phyloP scores from a whole-genome alignment of 345 rosid genomes.

The Crucihimalaya himalaica region DNA sequence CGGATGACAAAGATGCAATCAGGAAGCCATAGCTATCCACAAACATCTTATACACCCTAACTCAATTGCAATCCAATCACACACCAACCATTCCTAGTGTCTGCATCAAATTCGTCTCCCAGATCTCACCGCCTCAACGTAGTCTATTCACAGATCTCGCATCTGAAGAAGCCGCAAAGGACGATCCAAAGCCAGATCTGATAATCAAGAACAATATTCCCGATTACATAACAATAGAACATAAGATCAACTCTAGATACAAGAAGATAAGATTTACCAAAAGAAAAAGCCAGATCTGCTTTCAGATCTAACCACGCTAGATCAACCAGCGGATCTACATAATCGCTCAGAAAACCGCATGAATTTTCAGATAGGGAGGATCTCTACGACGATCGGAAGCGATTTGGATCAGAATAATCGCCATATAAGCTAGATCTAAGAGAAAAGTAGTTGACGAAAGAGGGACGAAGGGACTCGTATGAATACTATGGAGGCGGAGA shows the following conservation, averaged over 20 bases:
- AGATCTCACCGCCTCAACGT: not conserved
- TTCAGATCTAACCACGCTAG: not conserved
- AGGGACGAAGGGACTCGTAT: not conserved
- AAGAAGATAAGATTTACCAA: not conserved
- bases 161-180: not conserved
- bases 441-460: not conserved
- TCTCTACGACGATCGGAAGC: not conserved
- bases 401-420: not conserved
- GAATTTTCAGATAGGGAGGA: slow-evolving; percentile 25
- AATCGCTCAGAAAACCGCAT: not conserved
- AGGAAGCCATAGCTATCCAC: slow-evolving; percentile 35
- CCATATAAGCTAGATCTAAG: slow-evolving; percentile 35
- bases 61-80: not conserved
- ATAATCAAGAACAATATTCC: not conserved
- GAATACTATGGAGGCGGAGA: not conserved
- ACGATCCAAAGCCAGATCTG: not conserved
- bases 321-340: not conserved
- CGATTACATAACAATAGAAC: not conserved
- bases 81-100: not conserved
- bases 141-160: not conserved
- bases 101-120: not conserved
- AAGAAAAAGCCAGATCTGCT: not conserved
- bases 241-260: too few relatives aligned
- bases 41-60: slow-evolving; percentile 51
- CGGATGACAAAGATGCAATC: slow-evolving; percentile 63